Conservation (phyloP, 2,329 filamentous ascomycete species). For the Diaporthe batatas region DNA sequence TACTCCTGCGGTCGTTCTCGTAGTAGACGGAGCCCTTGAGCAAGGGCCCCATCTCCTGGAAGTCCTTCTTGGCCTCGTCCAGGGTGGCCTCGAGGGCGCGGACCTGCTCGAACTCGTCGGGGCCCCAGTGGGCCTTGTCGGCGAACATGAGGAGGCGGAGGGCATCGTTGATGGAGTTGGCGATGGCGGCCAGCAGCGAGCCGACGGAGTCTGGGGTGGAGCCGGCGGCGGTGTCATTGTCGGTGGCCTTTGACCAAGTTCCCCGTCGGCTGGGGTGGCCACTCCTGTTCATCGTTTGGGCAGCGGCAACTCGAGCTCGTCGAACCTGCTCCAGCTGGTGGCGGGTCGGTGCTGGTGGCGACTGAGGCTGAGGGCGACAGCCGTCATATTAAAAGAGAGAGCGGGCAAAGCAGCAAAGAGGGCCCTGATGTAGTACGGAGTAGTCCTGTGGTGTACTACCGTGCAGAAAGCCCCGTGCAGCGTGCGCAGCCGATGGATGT, state of each 20-base stretch:
- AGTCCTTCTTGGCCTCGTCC: constrained; percentile 72
- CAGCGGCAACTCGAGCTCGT: constrained; percentile 35
- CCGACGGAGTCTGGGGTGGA: constrained; percentile 63
- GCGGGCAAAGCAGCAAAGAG: constrained; percentile 15
- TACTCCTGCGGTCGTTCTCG: constrained; percentile 68
- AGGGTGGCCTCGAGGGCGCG: constrained; percentile 67
- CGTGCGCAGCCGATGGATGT: constrained; percentile 34
- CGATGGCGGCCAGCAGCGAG: constrained; percentile 69
- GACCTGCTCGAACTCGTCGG: constrained; percentile 71
- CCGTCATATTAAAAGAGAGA: constrained; percentile 41
- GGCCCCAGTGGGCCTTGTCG: constrained; percentile 70
- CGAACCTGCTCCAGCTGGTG: constrained; percentile 33
- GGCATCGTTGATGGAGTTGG: constrained; percentile 65
- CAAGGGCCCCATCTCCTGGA: constrained; percentile 68
- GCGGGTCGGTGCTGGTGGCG: constrained; percentile 37
- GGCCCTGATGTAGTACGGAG: constrained; percentile 32
- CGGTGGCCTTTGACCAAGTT: constrained; percentile 26
- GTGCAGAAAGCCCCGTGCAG: constrained; percentile 29
- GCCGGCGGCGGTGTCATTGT: constrained; percentile 31
- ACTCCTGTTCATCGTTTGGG: constrained; percentile 42
- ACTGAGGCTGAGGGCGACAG: constrained; percentile 40
- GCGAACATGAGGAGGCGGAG: constrained; percentile 68
- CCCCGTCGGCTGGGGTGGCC: constrained; percentile 35
- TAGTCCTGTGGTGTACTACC: neutral
- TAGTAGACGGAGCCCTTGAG: constrained; percentile 71